Percentiles rank a stretch among this genome's conserved stretches.
Conservation (phyloP, 2,329 filamentous ascomycete genomes). For the Microsporum canis region DNA sequence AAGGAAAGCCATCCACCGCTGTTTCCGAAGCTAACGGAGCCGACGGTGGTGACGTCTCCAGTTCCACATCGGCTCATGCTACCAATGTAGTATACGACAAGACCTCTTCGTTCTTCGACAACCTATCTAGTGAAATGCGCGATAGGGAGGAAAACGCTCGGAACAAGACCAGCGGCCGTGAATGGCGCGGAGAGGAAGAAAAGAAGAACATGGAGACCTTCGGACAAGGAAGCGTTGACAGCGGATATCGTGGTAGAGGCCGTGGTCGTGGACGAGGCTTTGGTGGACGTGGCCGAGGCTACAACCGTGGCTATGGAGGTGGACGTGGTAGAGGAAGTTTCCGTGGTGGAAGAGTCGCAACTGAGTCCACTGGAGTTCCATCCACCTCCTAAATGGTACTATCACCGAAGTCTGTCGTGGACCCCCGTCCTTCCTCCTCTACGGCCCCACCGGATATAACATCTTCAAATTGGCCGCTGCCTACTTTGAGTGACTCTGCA, state of each 20-base stretch:
- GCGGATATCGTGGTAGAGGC: slow-evolving; percentile 67
- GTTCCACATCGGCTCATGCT: slow-evolving; percentile 28
- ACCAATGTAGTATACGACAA: slow-evolving; percentile 64
- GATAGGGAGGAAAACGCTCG: slow-evolving; percentile 64
- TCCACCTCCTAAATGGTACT: slow-evolving; percentile 8
- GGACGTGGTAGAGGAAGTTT: slow-evolving; percentile 35
- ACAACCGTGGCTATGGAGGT: slow-evolving; percentile 37
- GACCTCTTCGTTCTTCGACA: slow-evolving; percentile 86
- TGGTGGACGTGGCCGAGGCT: slow-evolving; percentile 39
- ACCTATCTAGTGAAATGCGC: slow-evolving; percentile 88
- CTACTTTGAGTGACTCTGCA: not conserved
- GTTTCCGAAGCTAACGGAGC: slow-evolving; percentile 26
- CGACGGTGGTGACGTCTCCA: slow-evolving; percentile 25
- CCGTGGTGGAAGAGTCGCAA: slow-evolving; percentile 30
- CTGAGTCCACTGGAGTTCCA: slow-evolving; percentile 31
- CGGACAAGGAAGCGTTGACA: slow-evolving; percentile 88
- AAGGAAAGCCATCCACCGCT: slow-evolving; percentile 40
- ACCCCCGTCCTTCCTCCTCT: not conserved
- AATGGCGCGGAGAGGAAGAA: slow-evolving; percentile 87
- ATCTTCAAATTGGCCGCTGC: not conserved
- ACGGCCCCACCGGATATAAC: not conserved
- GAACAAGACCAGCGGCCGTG: slow-evolving; percentile 62
- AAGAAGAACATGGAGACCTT: slow-evolving; percentile 97
- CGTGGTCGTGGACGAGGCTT: slow-evolving; percentile 56
- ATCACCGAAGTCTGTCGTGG: not conserved